Base-by-base conservation (phyloP, 2,329 filamentous ascomycete genomes). In the Zymoseptoria passerinii region DNA sequence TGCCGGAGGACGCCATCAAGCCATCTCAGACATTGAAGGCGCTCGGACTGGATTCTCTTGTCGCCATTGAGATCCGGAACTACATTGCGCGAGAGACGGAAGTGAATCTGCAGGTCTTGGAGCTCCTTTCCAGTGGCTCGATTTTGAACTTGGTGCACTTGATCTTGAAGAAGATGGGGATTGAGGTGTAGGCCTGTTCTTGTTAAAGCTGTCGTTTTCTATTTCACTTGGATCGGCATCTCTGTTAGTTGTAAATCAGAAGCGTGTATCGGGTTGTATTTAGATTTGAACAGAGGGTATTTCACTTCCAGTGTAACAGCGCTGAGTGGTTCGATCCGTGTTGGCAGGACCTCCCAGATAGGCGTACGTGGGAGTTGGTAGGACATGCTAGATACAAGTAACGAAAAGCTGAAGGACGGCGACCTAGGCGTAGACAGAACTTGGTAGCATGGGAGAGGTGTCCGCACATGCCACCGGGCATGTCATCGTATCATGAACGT, bases 11-110 rank as follows among this genome's bases (percentile, higher is more conserved):
- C 18, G 19, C 50, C 28, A 52, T 52, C 27, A 28, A 52, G 18
- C 23, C 50, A n/a, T 28, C 19, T 18, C 50, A 52, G 19, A 52
- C 50, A 1, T 18, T 52, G 50, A 28, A 52, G 23, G 19, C 50
- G 9, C 44, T 60, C n/a, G 49, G 50, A 10, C 28, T 56, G 27
- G 54, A 51, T 48, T 56, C 54, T 3, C 48, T 56, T 7, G 48
- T 50, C 19, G 54, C 54, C 18, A 56, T 56, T 20, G 54, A 56
- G 28, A 28, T 56, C 40, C 54, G 54, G 28, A 56, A 56, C 19
- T 56, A 29, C 20, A 56, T 56, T 40, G 54, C 20, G 13, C 50
- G 48, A 27, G 54, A 56, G 54, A 28, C 48, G 54, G 40, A 55
- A 44, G 54, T 27, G n/a, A 48, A 55, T 27, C 51, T 56, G 20